Conservation (phyloP, 768 basidiomycete genomes). For the Hypholoma sublateritium region DNA sequence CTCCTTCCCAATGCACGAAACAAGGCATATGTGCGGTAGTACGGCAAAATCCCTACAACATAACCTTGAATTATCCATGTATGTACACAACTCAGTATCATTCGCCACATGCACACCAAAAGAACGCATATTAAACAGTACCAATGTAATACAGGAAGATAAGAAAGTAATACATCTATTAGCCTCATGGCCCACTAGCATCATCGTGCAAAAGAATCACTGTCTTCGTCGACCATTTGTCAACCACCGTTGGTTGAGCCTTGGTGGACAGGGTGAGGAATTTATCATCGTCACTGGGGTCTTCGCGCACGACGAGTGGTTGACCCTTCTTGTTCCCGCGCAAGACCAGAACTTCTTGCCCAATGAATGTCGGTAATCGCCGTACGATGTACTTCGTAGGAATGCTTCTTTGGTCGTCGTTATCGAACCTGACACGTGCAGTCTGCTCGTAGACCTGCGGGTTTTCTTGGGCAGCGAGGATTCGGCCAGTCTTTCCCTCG, state of each 20-base stretch:
- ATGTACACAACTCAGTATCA: neutral
- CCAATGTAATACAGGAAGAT: neutral
- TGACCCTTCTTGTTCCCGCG: conserved; percentile 42
- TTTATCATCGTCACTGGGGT: conserved; percentile 25
- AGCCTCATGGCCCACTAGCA: neutral
- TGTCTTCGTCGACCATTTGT: conserved; percentile 33
- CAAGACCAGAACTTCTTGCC: conserved; percentile 51
- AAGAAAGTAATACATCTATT: neutral
- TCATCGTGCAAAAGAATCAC: conserved; percentile 34
- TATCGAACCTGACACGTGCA: conserved; percentile 30
- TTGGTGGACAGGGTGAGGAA: conserved; percentile 36
- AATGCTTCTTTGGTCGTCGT: conserved; percentile 25
- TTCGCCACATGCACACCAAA: neutral
- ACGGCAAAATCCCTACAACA: neutral
- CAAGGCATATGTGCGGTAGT: too few species aligned
- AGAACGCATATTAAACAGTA: neutral
- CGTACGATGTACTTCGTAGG: conserved; percentile 29
- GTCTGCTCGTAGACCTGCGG: conserved; percentile 35
- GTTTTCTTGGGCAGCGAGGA: conserved; percentile 31
- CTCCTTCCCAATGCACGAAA: too few species aligned
- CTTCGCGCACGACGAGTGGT: conserved; percentile 44
- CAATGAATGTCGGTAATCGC: conserved; percentile 26
- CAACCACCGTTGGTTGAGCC: conserved; percentile 31
- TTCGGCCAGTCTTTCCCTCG: conserved; percentile 28
- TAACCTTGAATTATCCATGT: too few species aligned